phyloP scores from a whole-genome alignment of 2,329 filamentous ascomycete species.

The Zasmidium angulare region DNA sequence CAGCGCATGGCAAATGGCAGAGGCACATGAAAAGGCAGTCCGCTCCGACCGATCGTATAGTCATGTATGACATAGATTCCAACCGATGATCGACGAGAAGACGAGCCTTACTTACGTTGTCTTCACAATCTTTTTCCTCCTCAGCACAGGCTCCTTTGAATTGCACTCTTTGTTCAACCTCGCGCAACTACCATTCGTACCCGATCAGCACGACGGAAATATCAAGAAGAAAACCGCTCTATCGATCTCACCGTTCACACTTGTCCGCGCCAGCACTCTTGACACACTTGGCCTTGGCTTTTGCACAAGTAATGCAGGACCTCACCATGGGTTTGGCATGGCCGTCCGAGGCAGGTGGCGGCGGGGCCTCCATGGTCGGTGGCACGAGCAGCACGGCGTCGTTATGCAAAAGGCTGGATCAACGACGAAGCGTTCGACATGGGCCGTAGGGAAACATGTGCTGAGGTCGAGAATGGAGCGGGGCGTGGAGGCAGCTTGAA shows the following conservation, averaged over 20 bases:
- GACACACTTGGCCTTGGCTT: slow-evolving; percentile 38
- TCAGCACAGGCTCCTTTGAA: slow-evolving; percentile 28
- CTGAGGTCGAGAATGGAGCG: background rate
- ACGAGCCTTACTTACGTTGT: slow-evolving; percentile 29
- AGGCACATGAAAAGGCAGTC: background rate
- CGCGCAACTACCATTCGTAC: slow-evolving; percentile 24
- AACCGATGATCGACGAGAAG: background rate
- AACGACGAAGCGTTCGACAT: background rate
- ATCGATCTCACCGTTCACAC: slow-evolving; percentile 28
- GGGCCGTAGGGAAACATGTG: background rate
- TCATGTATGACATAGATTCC: background rate
- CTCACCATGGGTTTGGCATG: slow-evolving; percentile 15
- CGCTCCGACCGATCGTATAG: background rate
- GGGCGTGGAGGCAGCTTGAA: background rate
- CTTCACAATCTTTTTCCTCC: slow-evolving; percentile 28
- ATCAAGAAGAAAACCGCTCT: background rate
- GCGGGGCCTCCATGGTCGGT: slow-evolving; percentile 4
- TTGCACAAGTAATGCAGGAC: slow-evolving; percentile 32
- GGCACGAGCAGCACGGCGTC: background rate
- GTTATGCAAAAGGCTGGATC: background rate
- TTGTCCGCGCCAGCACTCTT: slow-evolving; percentile 19
- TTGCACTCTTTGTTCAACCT: slow-evolving; percentile 34
- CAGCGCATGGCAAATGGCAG: background rate
- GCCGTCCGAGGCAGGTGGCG: background rate
- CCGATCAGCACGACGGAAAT: background rate